These are phyloP conservation scores for Candida morakotiae DNA, from an alignment of 805 yeast genomes.

Conservation along the genomic window DNA sequence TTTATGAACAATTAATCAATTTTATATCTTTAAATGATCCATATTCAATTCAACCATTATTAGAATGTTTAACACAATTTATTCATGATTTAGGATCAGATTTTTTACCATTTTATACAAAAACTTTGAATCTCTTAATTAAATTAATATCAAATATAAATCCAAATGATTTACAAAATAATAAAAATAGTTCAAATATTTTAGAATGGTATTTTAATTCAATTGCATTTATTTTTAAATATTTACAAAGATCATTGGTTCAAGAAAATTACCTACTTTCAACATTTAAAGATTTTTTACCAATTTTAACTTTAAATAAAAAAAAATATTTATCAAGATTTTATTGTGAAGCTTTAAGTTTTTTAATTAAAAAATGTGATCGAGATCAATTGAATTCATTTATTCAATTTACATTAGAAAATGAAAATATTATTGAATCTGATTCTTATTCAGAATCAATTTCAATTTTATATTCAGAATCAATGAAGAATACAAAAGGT, in stretches of 20 bases:
- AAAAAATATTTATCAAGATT: slow-evolving; percentile 72
- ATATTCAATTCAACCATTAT: slow-evolving; percentile 71
- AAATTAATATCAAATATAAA: slow-evolving; percentile 36
- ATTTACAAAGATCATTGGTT: slow-evolving; percentile 62
- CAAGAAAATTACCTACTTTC: slow-evolving; percentile 62
- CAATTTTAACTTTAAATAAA: slow-evolving; percentile 53
- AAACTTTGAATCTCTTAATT: slow-evolving; percentile 49
- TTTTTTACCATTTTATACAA: slow-evolving; percentile 65
- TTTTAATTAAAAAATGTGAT: slow-evolving; percentile 66
- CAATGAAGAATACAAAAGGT: slow-evolving; percentile 68
- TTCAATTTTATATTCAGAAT: slow-evolving; percentile 60
- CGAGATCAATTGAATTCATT: slow-evolving; percentile 43
- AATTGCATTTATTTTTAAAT: slow-evolving; percentile 85
- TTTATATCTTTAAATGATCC: slow-evolving; percentile 57
- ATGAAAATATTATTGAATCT: slow-evolving; percentile 29
- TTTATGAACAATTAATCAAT: slow-evolving; percentile 46
- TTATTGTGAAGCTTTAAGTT: slow-evolving; percentile 88
- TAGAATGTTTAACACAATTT: slow-evolving; percentile 77
- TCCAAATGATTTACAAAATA: slow-evolving; percentile 48
- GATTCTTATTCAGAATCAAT: slow-evolving; percentile 55
- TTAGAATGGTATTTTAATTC: slow-evolving; percentile 84
- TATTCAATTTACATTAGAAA: slow-evolving; percentile 41
- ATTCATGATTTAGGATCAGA: slow-evolving; percentile 92
- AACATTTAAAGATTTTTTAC: slow-evolving; percentile 63
- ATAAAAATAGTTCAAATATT: slow-evolving; percentile 52